Percentiles rank a stretch among this genome's conserved stretches.
These are phyloP conservation scores for Phalaenopsis aphrodite DNA, from an alignment of 106 monocot genomes.

Conservation along the genomic window DNA sequence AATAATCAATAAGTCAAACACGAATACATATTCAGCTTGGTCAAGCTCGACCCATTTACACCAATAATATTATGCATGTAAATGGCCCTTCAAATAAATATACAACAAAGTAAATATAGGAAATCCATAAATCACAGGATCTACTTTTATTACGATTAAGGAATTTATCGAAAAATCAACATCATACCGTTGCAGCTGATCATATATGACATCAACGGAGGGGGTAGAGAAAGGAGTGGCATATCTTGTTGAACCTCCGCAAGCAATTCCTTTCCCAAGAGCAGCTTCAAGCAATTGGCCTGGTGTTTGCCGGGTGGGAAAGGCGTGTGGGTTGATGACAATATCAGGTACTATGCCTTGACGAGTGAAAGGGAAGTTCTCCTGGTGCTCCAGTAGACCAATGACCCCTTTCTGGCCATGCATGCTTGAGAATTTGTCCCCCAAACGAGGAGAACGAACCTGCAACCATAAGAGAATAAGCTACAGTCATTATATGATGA, in stretches of 20 bases:
- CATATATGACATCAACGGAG: slow-evolving; percentile 72
- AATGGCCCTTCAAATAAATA: no score
- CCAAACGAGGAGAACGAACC: slow-evolving; percentile 78
- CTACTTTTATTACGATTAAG: not conserved
- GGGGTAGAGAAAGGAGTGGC: slow-evolving; percentile 91
- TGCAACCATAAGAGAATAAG: slow-evolving; percentile 16
- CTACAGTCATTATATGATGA: not conserved
- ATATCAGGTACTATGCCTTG: slow-evolving; percentile 94
- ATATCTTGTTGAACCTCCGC: slow-evolving; percentile 38
- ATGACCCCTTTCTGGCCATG: slow-evolving; percentile 98
- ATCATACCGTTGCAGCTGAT: slow-evolving; percentile 74
- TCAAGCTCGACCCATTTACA: no score
- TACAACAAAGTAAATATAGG: not conserved
- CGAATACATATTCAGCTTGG: no score
- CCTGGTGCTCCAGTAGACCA: slow-evolving; percentile 87
- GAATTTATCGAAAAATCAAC: not conserved
- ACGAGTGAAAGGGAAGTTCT: slow-evolving; percentile 83
- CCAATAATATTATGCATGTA: no score
- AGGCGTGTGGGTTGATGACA: slow-evolving; percentile 95
- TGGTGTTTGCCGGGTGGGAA: slow-evolving; percentile 92
- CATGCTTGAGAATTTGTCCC: slow-evolving; percentile 98
- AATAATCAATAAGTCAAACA: no score
- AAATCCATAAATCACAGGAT: not conserved
- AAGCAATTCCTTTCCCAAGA: slow-evolving; percentile 82
- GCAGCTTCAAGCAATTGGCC: slow-evolving; percentile 94